Evolutionary conservation across 140 eudicot species (phyloP), one percentile per base, ranked within the genome.

Genomic region (Erigeron philadelphicus): DNA sequence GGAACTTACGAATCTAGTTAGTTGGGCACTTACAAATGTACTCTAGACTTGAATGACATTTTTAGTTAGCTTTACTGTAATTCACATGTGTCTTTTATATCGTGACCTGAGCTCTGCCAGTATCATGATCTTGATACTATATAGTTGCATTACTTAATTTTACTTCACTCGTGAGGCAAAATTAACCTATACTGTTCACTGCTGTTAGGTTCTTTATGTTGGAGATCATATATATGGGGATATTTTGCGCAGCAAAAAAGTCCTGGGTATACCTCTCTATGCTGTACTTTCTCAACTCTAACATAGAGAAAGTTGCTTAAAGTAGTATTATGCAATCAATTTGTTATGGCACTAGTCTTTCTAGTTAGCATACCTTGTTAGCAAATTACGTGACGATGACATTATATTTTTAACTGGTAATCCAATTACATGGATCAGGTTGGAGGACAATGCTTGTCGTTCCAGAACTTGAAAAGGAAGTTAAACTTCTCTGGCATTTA

Each of bases 371-470:
- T 69, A 18, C 46, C 8, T 48, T n/a, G 19, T 47, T 46, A 64
- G 61, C 35, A 47, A 72, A 15, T 47, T 10, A 64, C 63, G 48
- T 60, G 49, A 46, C 61, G 17, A 61, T 56, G 66, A 16, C 43
- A 42, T 55, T 40, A 66, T 21, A 48, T 75, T 21, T 47, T 12
- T 40, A 9, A 2, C 8, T n/a, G 47, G 3, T 57, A 50, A 67
- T 43, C 50, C 31, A 41, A 49, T 78, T 11, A 64, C 16, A 40
- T 66, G 78, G 74, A 64, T 18, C 76, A 93, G 98, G 98, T 58
- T 93, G 98, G 98, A 93, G 98, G 83, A 93, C 98, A 3, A 93
- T 93, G 98, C 98, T 93, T 49, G 98, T 89, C 21, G 98, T 93
- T 73, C 98, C 98, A 4, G 98, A 93, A 84, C 98, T 93, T 81